phyloP scores from a whole-genome alignment of 495 filamentous ascomycete genomes.

The Hyaloscypha finlandica region DNA sequence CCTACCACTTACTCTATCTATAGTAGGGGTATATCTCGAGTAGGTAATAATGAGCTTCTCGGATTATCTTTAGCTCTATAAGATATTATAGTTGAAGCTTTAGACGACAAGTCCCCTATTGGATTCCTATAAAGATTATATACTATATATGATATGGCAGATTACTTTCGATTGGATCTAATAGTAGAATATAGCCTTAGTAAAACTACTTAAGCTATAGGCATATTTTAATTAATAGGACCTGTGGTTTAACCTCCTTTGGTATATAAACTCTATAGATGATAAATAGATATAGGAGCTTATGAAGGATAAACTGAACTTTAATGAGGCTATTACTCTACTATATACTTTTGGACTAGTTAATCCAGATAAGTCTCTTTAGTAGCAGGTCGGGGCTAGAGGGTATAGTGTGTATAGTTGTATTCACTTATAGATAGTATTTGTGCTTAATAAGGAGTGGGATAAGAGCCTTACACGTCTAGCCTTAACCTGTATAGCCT shows the following conservation, averaged over 20 bases:
- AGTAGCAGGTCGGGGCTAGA: slow-evolving; percentile 23
- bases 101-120: slow-evolving; percentile 34
- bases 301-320: slow-evolving; percentile 21
- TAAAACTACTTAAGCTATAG: slow-evolving; percentile 45
- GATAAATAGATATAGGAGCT: slow-evolving; percentile 20
- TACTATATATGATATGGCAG: slow-evolving; percentile 43
- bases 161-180: slow-evolving; percentile 44
- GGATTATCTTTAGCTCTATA: slow-evolving; percentile 23
- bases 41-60: slow-evolving; percentile 23
- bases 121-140: slow-evolving; percentile 32
- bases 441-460: slow-evolving; percentile 35
- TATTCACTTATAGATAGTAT: slow-evolving; percentile 39
- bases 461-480: slow-evolving; percentile 23
- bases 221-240: slow-evolving; percentile 50
- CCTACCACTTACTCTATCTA: slow-evolving; percentile 36
- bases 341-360: slow-evolving; percentile 34
- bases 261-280: slow-evolving; percentile 10
- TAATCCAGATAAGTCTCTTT: slow-evolving; percentile 22
- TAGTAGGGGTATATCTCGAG: slow-evolving; percentile 36
- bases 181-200: slow-evolving; percentile 36
- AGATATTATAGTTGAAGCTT: slow-evolving; percentile 32
- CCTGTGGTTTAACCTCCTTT: slow-evolving; percentile 47
- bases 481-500: slow-evolving; percentile 26
- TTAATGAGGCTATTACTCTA: slow-evolving; percentile 17
- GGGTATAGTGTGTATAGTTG: slow-evolving; percentile 40